Evolutionary conservation across 2,329 filamentous ascomycete species (phyloP), one percentile per base, ranked within the genome.

Genomic region (Fonsecaea pedrosoi): DNA sequence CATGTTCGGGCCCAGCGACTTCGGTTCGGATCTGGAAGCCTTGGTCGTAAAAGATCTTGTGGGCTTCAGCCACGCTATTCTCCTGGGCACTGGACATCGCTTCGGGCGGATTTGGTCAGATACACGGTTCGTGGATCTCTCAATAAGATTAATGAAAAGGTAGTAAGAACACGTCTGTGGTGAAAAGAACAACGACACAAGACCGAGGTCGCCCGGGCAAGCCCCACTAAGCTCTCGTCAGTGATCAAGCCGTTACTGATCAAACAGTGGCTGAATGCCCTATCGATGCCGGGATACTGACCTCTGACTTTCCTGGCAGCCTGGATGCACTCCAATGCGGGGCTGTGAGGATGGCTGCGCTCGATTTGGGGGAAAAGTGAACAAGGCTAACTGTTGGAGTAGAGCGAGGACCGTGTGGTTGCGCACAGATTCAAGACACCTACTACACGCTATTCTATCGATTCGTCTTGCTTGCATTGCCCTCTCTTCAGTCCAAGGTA

Each of bases 1-100:
- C 87, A 71, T 89, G 88, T 45, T 81, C 80, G 63, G 87, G 80
- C n/a, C 88, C 87, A 13, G 87, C 83, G 8, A 90, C 88, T 68
- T 81, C 81, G 60, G 84, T 82, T 40, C 88, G 86, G 74, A 87
- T 84, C 72, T 85, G 82, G 63, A 90, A 79, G 40, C 88, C 88
- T 70, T 85, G 82, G 6, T 87, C 83, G 77, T 87, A 90, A 54
- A 89, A 81, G 57, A 83, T 78, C 71, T 86, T 83, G 78, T 88
- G 82, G 10, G 72, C 71, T 62, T 72, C 64, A 25, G 68, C 67
- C 54, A 69, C 62, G 37, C 67, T 67, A 54, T 71, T 60, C 37
- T 56, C 60, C 54, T 35, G 60, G n/a, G 53, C 50, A 25, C 60
- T 54, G 2, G 67, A 65, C 69, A 71, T 71, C 8, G 21, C 62